Percentiles rank a stretch among this genome's conserved stretches.
Evolutionary conservation across 2,329 filamentous ascomycete species (phyloP).

Genomic region (Xylaria sp.): DNA sequence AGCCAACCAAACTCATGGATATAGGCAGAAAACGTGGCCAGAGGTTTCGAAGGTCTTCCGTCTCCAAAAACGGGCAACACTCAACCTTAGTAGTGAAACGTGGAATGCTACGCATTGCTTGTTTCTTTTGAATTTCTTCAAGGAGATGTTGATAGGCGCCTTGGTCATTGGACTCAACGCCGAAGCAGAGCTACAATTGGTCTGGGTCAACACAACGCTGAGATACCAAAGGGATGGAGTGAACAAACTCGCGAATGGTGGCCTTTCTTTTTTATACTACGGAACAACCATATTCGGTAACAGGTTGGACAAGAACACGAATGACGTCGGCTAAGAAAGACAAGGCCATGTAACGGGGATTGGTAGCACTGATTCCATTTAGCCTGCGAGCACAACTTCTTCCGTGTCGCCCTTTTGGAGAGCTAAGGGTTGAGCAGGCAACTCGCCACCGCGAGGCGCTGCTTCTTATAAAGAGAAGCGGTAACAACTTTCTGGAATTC

Average conservation of each 20-base stretch:
- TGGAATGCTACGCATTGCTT: not conserved
- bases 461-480: slow-evolving; percentile 28
- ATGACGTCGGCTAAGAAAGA: slow-evolving; percentile 29
- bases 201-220: slow-evolving; percentile 13
- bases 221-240: not conserved
- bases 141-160: not conserved
- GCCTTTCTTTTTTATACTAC: not conserved
- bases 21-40: slow-evolving; percentile 26
- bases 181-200: slow-evolving; percentile 22
- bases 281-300: slow-evolving; percentile 22
- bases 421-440: slow-evolving; percentile 7
- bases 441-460: slow-evolving; percentile 2
- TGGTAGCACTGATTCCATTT: slow-evolving; percentile 29
- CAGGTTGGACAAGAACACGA: slow-evolving; percentile 5
- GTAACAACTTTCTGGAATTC: slow-evolving; percentile 16
- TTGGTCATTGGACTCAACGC: not conserved
- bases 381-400: slow-evolving; percentile 32
- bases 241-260: not conserved
- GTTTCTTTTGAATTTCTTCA: not conserved
- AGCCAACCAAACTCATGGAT: slow-evolving; percentile 16
- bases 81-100: not conserved
- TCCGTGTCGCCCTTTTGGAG: slow-evolving; percentile 34
- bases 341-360: slow-evolving; percentile 8
- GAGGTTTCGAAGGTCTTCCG: slow-evolving; percentile 16
- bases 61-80: slow-evolving; percentile 16